phyloP scores from a whole-genome alignment of 495 filamentous ascomycete genomes.

The Penicillium alfredii region DNA sequence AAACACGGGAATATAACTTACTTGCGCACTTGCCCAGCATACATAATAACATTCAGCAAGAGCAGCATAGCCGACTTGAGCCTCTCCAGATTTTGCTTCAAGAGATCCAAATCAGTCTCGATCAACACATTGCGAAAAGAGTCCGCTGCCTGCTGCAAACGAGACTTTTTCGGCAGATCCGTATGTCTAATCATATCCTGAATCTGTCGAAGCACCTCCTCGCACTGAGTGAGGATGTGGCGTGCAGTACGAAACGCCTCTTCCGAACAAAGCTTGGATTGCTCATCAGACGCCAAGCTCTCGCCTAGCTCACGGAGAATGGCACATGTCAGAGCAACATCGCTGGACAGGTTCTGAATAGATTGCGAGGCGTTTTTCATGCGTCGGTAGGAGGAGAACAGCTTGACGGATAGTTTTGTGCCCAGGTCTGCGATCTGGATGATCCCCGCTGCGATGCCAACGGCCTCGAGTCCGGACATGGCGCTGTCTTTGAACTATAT shows the following conservation, averaged over 20 bases:
- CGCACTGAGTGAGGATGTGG: conserved; percentile 20
- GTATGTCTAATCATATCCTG: conserved; percentile 12
- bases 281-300: conserved; percentile 19
- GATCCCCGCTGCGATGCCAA: conserved; percentile 31
- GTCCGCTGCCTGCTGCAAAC: conserved; percentile 5
- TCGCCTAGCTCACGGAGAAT: conserved; percentile 28
- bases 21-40: conserved; percentile 23
- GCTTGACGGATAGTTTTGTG: conserved; percentile 26
- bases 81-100: conserved; percentile 27
- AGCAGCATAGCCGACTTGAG: conserved; percentile 32
- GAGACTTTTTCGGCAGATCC: conserved; percentile 6
- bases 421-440: conserved; percentile 35
- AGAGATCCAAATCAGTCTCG: conserved; percentile 20
- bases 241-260: conserved; percentile 18
- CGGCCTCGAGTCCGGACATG: conserved; percentile 18
- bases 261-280: conserved; percentile 17
- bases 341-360: conserved; percentile 27
- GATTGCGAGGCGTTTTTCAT: conserved; percentile 24
- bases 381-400: conserved; percentile 31
- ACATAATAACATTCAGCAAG: conserved; percentile 34
- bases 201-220: conserved; percentile 25
- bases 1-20: conserved; percentile 1
- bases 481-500: too few relatives aligned
- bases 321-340: conserved; percentile 30
- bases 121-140: conserved; percentile 17